A percentile compares a stretch with the other conserved stretches of the same genome.
Evolutionary conservation across 1,139 yeast genomes (phyloP).

Genomic region (Magnusiomyces clavatus): DNA sequence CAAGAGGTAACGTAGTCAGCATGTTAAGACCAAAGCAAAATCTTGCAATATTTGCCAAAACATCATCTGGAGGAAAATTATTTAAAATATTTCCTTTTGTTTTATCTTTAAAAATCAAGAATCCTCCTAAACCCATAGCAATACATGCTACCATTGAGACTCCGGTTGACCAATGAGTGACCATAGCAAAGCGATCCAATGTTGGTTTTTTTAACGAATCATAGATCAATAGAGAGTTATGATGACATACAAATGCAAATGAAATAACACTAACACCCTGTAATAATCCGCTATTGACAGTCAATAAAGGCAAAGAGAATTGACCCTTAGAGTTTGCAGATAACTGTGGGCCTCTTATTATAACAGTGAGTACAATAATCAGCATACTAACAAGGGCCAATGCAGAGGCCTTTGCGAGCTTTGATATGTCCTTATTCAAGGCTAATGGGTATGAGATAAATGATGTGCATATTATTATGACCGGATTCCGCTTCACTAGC

Average conservation of each 20-base stretch:
- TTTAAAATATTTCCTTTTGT: constrained; percentile 85
- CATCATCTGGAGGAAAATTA: constrained; percentile 71
- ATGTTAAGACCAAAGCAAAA: constrained; percentile 89
- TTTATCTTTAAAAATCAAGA: constrained; percentile 61
- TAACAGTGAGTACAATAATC: constrained; percentile 65
- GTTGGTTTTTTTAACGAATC: constrained; percentile 76
- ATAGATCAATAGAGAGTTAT: constrained; percentile 82
- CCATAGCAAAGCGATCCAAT: constrained; percentile 58
- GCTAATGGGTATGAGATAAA: constrained; percentile 80
- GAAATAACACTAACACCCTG: constrained; percentile 90
- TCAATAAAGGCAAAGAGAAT: constrained; percentile 41
- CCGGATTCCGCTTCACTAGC: constrained; percentile 55
- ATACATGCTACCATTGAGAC: constrained; percentile 76
- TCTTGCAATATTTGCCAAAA: constrained; percentile 68
- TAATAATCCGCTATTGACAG: constrained; percentile 59
- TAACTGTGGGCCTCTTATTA: constrained; percentile 62
- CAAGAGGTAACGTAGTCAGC: constrained; percentile 90
- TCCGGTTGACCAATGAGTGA: constrained; percentile 79
- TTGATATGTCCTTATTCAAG: constrained; percentile 70
- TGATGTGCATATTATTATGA: constrained; percentile 61
- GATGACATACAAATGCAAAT: constrained; percentile 92
- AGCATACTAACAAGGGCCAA: constrained; percentile 81
- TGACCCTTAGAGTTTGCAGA: constrained; percentile 37
- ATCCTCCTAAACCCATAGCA: constrained; percentile 74
- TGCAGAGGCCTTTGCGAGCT: constrained; percentile 81